Conservation (phyloP, 2,329 filamentous ascomycete species). For the Atkinsonella hypoxylon region DNA sequence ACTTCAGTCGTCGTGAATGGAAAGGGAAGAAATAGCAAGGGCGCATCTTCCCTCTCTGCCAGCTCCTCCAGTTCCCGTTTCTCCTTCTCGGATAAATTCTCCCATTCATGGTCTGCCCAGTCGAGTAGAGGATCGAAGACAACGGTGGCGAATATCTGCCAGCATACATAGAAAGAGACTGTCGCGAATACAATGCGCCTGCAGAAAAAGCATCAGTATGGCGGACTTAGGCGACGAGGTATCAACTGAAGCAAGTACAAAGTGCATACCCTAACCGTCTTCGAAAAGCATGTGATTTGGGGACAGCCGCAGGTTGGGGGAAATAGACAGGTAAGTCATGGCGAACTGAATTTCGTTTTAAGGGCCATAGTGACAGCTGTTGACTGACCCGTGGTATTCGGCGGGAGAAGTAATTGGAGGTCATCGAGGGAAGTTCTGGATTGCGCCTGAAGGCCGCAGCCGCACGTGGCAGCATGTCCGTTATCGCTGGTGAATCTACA, state of each 20-base stretch:
- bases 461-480: constrained; percentile 13
- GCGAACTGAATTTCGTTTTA: constrained; percentile 14
- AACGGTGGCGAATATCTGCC: constrained; percentile 30
- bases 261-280: constrained; percentile 5
- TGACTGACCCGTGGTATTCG: constrained; percentile 6
- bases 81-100: constrained; percentile 31
- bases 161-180: constrained; percentile 25
- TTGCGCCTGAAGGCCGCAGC: constrained; percentile 12
- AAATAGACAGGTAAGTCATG: constrained; percentile 23
- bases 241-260: background rate
- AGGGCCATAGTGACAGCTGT: constrained; percentile 23
- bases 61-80: constrained; percentile 27
- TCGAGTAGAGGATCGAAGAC: constrained; percentile 34
- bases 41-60: constrained; percentile 31
- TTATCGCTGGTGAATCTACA: background rate
- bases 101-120: constrained; percentile 30
- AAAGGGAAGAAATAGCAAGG: constrained; percentile 46
- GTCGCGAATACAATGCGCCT: constrained; percentile 21
- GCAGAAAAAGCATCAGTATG: background rate
- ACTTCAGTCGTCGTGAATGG: constrained; percentile 43
- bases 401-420: constrained; percentile 11
- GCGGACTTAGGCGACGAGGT: background rate
- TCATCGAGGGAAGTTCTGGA: constrained; percentile 10
- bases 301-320: constrained; percentile 8
- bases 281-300: constrained; percentile 3